Evolutionary conservation across 2,329 filamentous ascomycete genomes (phyloP).

Genomic region (Ophiocordyceps polyrhachis-furcata): DNA sequence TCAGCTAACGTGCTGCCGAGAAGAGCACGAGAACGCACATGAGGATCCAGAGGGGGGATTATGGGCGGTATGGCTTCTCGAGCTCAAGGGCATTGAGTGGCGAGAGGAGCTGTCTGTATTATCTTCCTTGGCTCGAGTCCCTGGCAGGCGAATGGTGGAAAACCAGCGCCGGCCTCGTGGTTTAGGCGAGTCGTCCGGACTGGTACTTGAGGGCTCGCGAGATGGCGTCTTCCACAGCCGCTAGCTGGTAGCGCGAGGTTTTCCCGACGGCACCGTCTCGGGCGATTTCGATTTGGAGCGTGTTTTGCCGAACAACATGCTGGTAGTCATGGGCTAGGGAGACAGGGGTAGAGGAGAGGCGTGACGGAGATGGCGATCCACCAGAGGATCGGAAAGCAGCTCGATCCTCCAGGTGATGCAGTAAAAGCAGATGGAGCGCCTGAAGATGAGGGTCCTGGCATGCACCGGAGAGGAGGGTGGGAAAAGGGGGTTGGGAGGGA

Average conservation of each 20-base stretch:
- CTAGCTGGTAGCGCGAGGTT: conserved; percentile 8
- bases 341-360: not conserved
- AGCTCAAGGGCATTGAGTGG: not conserved
- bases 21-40: not conserved
- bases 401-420: not conserved
- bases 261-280: conserved; percentile 1
- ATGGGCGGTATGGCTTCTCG: not conserved
- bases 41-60: not conserved
- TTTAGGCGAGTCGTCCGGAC: conserved; percentile 1
- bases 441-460: not conserved
- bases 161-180: conserved; percentile 5
- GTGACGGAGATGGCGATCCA: not conserved
- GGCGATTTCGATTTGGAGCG: conserved; percentile 3
- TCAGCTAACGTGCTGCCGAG: not conserved
- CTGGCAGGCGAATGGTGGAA: conserved; percentile 4
- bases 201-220: conserved; percentile 2
- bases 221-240: conserved; percentile 10
- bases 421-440: not conserved
- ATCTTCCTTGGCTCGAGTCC: not conserved
- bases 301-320: conserved; percentile 7
- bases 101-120: not conserved
- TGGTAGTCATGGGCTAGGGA: conserved; percentile 4
- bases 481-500: not conserved
- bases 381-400: not conserved
- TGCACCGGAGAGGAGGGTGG: not conserved